Conservation (phyloP, 345 rosid genomes). For the Populus nigra region DNA sequence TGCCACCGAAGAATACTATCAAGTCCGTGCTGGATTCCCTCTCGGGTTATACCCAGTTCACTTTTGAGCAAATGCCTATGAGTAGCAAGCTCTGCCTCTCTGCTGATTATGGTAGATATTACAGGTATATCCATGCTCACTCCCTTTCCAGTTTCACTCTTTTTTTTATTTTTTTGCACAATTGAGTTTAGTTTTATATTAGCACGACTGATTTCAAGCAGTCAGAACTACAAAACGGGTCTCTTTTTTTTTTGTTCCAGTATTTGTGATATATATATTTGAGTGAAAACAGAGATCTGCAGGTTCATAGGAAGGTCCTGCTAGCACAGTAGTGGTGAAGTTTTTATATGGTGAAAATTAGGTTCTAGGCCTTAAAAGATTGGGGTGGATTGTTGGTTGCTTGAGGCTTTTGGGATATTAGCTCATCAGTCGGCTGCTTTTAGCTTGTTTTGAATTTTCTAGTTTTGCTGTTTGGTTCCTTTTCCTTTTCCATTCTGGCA, state of each 20-base stretch:
- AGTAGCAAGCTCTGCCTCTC: slow-evolving; percentile 61
- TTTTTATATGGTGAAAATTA: background rate
- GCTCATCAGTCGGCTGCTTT: background rate
- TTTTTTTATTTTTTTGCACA: background rate
- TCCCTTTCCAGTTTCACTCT: background rate
- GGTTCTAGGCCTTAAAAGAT: background rate
- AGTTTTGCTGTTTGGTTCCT: background rate
- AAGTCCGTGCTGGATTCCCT: slow-evolving; percentile 61
- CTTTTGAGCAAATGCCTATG: slow-evolving; percentile 87
- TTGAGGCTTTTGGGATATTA: background rate
- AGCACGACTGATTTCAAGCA: background rate
- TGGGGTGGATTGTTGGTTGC: background rate
- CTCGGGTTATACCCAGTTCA: slow-evolving; percentile 57
- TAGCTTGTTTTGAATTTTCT: background rate
- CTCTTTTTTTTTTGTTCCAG: background rate
- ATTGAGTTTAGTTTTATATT: too few species aligned
- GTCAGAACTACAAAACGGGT: background rate
- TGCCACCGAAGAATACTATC: slow-evolving; percentile 52
- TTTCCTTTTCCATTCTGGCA: too few species aligned
- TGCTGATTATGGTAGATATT: slow-evolving; percentile 58
- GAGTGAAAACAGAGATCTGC: background rate
- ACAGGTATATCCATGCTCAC: slow-evolving; percentile 46
- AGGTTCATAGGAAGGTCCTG: background rate
- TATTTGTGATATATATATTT: background rate
- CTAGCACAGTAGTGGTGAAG: background rate